A percentile compares a stretch with the other conserved stretches of the same genome.
These are phyloP conservation scores for Dillenia suffruticosa DNA, from an alignment of 164 flowering plant genomes.

Conservation along the genomic window DNA sequence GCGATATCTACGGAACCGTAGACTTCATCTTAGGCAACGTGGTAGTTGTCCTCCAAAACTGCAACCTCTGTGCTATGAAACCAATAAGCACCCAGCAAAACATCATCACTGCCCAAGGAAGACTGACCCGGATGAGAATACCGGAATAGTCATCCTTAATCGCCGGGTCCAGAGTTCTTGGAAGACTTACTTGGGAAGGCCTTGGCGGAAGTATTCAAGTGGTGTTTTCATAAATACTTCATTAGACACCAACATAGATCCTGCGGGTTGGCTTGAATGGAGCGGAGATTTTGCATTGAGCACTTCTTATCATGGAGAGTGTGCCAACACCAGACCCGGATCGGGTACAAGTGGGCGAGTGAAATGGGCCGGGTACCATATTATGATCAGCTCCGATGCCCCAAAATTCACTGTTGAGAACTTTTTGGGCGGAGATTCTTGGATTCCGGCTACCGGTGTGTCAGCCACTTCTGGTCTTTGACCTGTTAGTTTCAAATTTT, in stretches of 20 bases:
- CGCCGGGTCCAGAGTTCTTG: background rate
- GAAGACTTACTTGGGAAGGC: background rate
- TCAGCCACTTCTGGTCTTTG: no score
- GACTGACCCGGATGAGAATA: background rate
- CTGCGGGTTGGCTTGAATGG: background rate
- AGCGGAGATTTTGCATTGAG: background rate
- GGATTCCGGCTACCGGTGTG: no score
- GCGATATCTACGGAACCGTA: no score
- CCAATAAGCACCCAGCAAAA: conserved; percentile 1
- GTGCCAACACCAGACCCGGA: no score
- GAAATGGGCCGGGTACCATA: no score
- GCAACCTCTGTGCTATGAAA: background rate
- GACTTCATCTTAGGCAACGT: no score
- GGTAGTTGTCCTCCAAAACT: conserved; percentile 6
- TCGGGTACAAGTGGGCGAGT: no score
- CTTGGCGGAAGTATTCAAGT: background rate
- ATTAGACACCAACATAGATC: background rate
- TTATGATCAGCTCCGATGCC: no score
- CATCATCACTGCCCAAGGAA: conserved; percentile 3
- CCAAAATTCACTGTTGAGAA: no score
- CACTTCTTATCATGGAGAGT: conserved; percentile 1
- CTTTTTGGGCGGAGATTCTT: no score
- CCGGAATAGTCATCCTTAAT: conserved; percentile 1
- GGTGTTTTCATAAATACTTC: background rate
- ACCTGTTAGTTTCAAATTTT: no score